Percentiles rank a stretch among this genome's conserved stretches.
Conservation (phyloP, 2,329 filamentous ascomycete species). For the Colletotrichum sp. region DNA sequence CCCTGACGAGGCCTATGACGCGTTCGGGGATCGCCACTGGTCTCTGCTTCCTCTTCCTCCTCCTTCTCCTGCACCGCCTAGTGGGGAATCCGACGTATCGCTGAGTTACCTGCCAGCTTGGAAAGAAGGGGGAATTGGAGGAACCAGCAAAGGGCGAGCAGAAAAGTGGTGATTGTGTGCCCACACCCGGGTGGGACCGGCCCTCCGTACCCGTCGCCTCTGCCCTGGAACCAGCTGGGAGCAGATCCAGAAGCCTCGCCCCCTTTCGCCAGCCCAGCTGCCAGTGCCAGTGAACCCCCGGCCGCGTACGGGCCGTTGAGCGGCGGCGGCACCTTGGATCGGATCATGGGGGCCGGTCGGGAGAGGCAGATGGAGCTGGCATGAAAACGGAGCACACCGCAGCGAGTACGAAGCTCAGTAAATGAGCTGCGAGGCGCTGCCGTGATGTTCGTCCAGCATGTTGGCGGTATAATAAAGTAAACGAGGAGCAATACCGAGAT, state of each 20-base stretch:
- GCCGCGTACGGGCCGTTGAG: slow-evolving; percentile 8
- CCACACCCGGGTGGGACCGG: slow-evolving; percentile 4
- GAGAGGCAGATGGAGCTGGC: background rate
- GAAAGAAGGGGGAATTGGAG: background rate
- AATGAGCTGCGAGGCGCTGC: slow-evolving; percentile 11
- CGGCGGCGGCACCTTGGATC: slow-evolving; percentile 11
- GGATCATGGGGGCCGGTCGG: background rate
- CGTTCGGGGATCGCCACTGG: slow-evolving; percentile 7
- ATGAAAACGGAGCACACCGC: background rate
- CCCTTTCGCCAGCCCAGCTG: background rate
- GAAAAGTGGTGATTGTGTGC: slow-evolving; percentile 1
- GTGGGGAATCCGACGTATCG: background rate
- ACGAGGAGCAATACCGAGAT: background rate
- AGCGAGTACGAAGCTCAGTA: slow-evolving; percentile 4
- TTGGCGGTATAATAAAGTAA: background rate
- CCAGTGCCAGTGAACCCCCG: background rate
- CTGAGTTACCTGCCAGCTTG: background rate
- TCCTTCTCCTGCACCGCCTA: slow-evolving; percentile 1
- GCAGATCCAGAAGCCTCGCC: background rate
- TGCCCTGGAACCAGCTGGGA: background rate
- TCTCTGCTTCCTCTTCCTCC: background rate
- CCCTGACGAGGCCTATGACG: slow-evolving; percentile 20
- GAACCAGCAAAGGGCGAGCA: background rate
- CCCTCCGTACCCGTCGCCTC: background rate
- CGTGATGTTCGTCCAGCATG: background rate